phyloP scores from a whole-genome alignment of 768 basidiomycete species.

The Pleurotus cornucopiae region DNA sequence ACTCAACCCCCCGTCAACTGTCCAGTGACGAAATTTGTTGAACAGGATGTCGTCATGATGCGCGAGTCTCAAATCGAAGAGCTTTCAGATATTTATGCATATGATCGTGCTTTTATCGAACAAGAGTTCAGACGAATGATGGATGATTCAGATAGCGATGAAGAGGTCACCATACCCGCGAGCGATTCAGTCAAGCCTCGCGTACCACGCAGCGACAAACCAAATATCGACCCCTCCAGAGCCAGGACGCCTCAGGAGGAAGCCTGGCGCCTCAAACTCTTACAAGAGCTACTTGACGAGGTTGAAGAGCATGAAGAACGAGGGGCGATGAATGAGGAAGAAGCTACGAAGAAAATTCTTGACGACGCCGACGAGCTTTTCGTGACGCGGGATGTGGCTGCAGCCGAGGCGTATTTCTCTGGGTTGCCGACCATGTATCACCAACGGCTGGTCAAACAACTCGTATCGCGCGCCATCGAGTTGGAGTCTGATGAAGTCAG shows the following conservation, averaged over 20 bases:
- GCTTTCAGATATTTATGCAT: slow-evolving; percentile 75
- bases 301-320: slow-evolving; percentile 42
- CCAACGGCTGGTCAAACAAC: slow-evolving; percentile 63
- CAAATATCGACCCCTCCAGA: slow-evolving; percentile 45
- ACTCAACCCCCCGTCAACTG: slow-evolving; percentile 1
- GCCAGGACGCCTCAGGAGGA: slow-evolving; percentile 46
- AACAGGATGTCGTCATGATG: slow-evolving; percentile 86
- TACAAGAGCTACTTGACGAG: slow-evolving; percentile 66
- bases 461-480: slow-evolving; percentile 73
- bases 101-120: too few relatives aligned
- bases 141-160: slow-evolving; percentile 32
- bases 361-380: slow-evolving; percentile 88
- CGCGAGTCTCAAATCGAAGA: slow-evolving; percentile 79
- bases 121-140: too few relatives aligned
- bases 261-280: slow-evolving; percentile 71
- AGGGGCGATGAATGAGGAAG: slow-evolving; percentile 56
- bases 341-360: slow-evolving; percentile 69
- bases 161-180: slow-evolving; percentile 52
- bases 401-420: slow-evolving; percentile 85
- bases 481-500: slow-evolving; percentile 64
- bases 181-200: slow-evolving; percentile 42
- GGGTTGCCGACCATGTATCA: slow-evolving; percentile 65
- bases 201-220: slow-evolving; percentile 43
- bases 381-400: slow-evolving; percentile 75
- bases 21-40: slow-evolving; percentile 7